Evolutionary conservation across 805 yeast species (phyloP).

Genomic region (Ogataea corticis): DNA sequence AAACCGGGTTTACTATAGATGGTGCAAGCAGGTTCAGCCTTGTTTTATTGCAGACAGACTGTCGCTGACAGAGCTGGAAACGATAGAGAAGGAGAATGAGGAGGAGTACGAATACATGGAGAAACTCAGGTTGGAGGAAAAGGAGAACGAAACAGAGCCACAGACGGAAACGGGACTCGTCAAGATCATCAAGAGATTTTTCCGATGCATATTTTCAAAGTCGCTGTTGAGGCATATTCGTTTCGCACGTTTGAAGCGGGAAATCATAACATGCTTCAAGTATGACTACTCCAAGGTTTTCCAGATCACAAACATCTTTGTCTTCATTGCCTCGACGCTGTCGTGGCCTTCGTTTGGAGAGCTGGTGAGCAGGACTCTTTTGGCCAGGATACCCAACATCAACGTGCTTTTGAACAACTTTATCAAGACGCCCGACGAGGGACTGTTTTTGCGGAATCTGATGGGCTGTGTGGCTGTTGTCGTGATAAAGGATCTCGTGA

Average conservation of each 20-base stretch:
- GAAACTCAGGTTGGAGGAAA: slow-evolving; percentile 4
- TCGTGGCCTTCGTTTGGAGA: slow-evolving; percentile 38
- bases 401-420: slow-evolving; percentile 21
- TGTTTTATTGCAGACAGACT: slow-evolving; percentile 37
- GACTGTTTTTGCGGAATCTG: slow-evolving; percentile 34
- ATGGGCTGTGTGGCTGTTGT: slow-evolving; percentile 35
- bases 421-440: slow-evolving; percentile 40
- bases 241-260: slow-evolving; percentile 28
- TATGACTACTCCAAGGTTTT: slow-evolving; percentile 34
- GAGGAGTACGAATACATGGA: slow-evolving; percentile 24
- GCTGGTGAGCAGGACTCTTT: slow-evolving; percentile 21
- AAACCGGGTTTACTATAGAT: slow-evolving; percentile 38
- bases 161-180: neutral
- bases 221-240: slow-evolving; percentile 18
- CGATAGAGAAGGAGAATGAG: slow-evolving; percentile 34
- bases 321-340: slow-evolving; percentile 29
- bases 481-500: slow-evolving; percentile 34
- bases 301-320: slow-evolving; percentile 17
- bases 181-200: slow-evolving; percentile 4
- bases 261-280: slow-evolving; percentile 26
- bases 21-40: slow-evolving; percentile 36
- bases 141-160: neutral
- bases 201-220: slow-evolving; percentile 9
- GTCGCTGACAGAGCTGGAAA: slow-evolving; percentile 32
- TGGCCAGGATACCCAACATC: slow-evolving; percentile 26